Conservation (phyloP, 2,329 filamentous ascomycete species). For the Phialocephala sp. region DNA sequence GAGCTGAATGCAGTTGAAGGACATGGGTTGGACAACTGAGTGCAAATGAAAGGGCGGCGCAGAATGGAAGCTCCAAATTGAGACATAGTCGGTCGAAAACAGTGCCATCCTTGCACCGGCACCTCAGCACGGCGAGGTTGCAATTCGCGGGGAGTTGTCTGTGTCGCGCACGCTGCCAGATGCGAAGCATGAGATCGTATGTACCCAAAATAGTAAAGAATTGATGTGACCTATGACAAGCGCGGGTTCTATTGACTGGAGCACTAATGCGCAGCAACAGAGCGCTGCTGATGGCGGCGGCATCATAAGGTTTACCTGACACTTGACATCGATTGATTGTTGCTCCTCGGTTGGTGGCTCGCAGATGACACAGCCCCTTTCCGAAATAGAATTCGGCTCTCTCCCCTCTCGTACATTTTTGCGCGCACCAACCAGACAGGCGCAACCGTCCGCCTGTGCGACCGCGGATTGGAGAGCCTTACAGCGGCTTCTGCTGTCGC, state of each 20-base stretch:
- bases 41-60: conserved; percentile 18
- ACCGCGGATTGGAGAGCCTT: conserved; percentile 2
- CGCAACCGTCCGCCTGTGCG: background rate
- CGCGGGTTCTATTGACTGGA: background rate
- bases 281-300: background rate
- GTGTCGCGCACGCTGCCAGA: background rate
- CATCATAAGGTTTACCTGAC: conserved; percentile 9
- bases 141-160: conserved; percentile 5
- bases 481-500: conserved; percentile 1
- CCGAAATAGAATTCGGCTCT: conserved; percentile 15
- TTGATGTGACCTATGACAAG: conserved; percentile 5
- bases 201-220: conserved; percentile 5
- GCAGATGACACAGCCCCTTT: conserved; percentile 21
- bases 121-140: background rate
- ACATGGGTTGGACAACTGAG: conserved; percentile 9
- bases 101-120: background rate
- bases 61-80: conserved; percentile 6
- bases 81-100: conserved; percentile 6
- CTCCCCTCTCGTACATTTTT: background rate
- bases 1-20: conserved; percentile 3
- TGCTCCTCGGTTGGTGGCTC: conserved; percentile 10
- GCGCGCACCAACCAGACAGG: background rate
- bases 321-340: background rate
- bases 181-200: background rate
- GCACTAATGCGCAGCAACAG: background rate